Evolutionary conservation across 1,139 yeast genomes (phyloP).

Genomic region (Kurtzmaniella quercitrusa): DNA sequence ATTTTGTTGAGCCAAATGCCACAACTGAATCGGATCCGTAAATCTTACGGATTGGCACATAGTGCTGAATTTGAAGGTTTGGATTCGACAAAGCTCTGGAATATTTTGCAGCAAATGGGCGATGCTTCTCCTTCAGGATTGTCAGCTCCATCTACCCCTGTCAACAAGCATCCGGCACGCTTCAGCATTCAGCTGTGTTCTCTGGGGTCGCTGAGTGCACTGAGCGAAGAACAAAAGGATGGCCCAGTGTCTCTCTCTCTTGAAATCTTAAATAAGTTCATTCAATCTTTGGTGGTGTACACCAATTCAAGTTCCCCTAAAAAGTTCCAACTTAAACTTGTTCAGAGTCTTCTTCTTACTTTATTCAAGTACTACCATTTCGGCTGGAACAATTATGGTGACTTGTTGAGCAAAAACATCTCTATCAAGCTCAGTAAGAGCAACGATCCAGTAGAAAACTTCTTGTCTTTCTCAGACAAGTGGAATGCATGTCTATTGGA

Average conservation of each 20-base stretch:
- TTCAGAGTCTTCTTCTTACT: slow-evolving; percentile 32
- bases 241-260: slow-evolving; percentile 2
- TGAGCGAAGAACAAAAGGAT: background rate
- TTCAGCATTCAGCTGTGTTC: slow-evolving; percentile 15
- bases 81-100: slow-evolving; percentile 27
- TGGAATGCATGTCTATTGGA: slow-evolving; percentile 28
- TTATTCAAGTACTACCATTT: slow-evolving; percentile 40
- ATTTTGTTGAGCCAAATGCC: slow-evolving; percentile 26
- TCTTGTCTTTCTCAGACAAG: slow-evolving; percentile 35
- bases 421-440: slow-evolving; percentile 37
- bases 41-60: slow-evolving; percentile 10
- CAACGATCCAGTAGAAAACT: slow-evolving; percentile 28
- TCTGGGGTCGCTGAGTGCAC: slow-evolving; percentile 4
- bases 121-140: slow-evolving; percentile 42
- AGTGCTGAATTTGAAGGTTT: slow-evolving; percentile 31
- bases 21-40: slow-evolving; percentile 21
- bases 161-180: slow-evolving; percentile 8
- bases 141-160: slow-evolving; percentile 44
- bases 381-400: slow-evolving; percentile 37
- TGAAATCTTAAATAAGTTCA: slow-evolving; percentile 19
- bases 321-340: slow-evolving; percentile 27
- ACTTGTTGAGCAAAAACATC: slow-evolving; percentile 30
- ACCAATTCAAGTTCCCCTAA: slow-evolving; percentile 27
- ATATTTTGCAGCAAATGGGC: slow-evolving; percentile 33
- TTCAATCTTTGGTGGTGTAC: slow-evolving; percentile 35